These are phyloP conservation scores for Phoma herbarum DNA, from an alignment of 2,329 filamentous ascomycete genomes.

Conservation along the genomic window DNA sequence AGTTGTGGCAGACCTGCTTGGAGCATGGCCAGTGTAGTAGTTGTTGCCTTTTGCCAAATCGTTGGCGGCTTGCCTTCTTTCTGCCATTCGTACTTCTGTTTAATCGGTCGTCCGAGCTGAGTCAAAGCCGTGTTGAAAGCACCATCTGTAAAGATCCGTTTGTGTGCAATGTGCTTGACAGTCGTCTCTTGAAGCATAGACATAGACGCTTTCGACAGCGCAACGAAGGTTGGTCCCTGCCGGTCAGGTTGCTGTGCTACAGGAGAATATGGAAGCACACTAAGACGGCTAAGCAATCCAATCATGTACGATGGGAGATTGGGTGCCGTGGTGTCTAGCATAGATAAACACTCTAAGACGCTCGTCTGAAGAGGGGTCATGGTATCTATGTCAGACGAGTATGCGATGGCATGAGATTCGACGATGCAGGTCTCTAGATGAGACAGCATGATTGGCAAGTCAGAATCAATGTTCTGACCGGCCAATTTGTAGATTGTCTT, in stretches of 20 bases:
- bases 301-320: constrained; percentile 75
- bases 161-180: constrained; percentile 65
- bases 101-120: constrained; percentile 74
- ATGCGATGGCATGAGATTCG: constrained; percentile 71
- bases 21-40: constrained; percentile 73
- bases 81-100: constrained; percentile 81
- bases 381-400: constrained; percentile 76
- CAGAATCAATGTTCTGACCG: constrained; percentile 66
- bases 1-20: constrained; percentile 67
- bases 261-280: constrained; percentile 71
- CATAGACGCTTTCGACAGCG: constrained; percentile 86
- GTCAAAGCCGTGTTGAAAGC: constrained; percentile 71
- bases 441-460: constrained; percentile 72
- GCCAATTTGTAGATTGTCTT: constrained; percentile 81
- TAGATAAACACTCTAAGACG: constrained; percentile 72
- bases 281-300: constrained; percentile 73
- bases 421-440: constrained; percentile 77
- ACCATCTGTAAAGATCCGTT: constrained; percentile 74
- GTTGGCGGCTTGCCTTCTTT: constrained; percentile 74
- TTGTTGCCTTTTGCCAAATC: constrained; percentile 84
- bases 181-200: constrained; percentile 70
- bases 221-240: constrained; percentile 80
- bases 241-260: constrained; percentile 30
- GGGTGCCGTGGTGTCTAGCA: constrained; percentile 71
- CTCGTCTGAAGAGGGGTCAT: constrained; percentile 76